A percentile compares a stretch with the other conserved stretches of the same genome.
These are phyloP conservation scores for Moesziomyces sp. DNA, from an alignment of 1,284 basidiomycete genomes.

Conservation along the genomic window DNA sequence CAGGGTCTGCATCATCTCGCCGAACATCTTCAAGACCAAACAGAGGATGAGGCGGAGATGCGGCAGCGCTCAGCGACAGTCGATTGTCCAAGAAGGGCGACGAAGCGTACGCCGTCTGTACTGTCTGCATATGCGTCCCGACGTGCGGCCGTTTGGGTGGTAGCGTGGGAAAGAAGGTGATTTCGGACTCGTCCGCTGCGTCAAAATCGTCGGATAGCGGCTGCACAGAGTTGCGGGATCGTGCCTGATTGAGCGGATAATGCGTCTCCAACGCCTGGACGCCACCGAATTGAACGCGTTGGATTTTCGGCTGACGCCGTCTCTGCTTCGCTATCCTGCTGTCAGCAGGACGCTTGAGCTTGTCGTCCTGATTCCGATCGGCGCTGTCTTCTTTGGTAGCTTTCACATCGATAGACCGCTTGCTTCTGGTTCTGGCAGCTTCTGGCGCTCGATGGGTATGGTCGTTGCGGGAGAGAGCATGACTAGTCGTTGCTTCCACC, in stretches of 20 bases:
- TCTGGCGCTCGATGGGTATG: too few species aligned
- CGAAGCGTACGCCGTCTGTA: too few species aligned
- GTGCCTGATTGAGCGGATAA: constrained; percentile 12
- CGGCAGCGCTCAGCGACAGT: too few species aligned
- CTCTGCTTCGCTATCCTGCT: neutral
- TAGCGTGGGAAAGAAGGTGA: constrained; percentile 40
- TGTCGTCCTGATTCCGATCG: too few species aligned
- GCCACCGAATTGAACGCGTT: constrained; percentile 19
- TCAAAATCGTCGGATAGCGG: neutral
- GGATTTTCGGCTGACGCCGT: constrained; percentile 19
- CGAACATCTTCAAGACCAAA: neutral
- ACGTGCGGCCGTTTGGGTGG: constrained; percentile 2
- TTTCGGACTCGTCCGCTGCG: constrained; percentile 33
- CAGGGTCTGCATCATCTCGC: neutral
- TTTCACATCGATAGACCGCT: too few species aligned
- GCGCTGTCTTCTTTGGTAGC: too few species aligned
- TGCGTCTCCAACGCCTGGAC: constrained; percentile 11
- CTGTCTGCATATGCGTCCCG: too few species aligned
- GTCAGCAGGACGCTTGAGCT: constrained; percentile 4
- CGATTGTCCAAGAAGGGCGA: too few species aligned
- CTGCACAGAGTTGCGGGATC: constrained; percentile 16
- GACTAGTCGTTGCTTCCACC: too few species aligned
- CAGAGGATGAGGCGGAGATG: neutral
- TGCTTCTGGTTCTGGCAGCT: too few species aligned
- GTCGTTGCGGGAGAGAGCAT: too few species aligned